phyloP scores from a whole-genome alignment of 1,139 yeast genomes.

The Debaryomyces coudertii region DNA sequence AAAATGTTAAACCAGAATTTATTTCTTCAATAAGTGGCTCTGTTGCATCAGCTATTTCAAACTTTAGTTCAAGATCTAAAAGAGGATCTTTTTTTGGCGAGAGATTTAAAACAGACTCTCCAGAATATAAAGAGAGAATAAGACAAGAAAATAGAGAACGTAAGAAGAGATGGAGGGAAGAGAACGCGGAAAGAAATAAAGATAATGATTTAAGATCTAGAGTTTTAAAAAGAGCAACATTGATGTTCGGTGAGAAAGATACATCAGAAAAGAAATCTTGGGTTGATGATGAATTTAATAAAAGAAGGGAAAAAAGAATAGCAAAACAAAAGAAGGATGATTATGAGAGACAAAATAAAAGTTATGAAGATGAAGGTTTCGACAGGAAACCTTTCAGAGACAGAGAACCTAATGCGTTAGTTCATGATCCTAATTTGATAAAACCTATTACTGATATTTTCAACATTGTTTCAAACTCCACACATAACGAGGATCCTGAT shows the following conservation, averaged over 20 bases:
- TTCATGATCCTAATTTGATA: conserved; percentile 26
- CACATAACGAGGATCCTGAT: conserved; percentile 38
- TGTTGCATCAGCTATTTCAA: conserved; percentile 34
- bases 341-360: conserved; percentile 12
- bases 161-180: conserved; percentile 89
- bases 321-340: conserved; percentile 38
- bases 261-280: conserved; percentile 62
- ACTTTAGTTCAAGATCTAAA: conserved; percentile 25
- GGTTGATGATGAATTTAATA: conserved; percentile 74
- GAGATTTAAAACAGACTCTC: conserved; percentile 33
- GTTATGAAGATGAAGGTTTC: conserved; percentile 6
- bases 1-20: conserved; percentile 18
- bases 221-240: conserved; percentile 70
- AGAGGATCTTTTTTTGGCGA: conserved; percentile 23
- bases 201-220: conserved; percentile 85
- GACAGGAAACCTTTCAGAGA: conserved; percentile 7
- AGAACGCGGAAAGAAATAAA: conserved; percentile 77
- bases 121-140: conserved; percentile 57
- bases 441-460: conserved; percentile 40
- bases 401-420: conserved; percentile 12
- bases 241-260: conserved; percentile 64
- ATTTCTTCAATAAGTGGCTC: conserved; percentile 35
- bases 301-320: conserved; percentile 63
- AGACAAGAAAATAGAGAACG: conserved; percentile 79
- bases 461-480: conserved; percentile 39